A percentile compares a stretch with the other conserved stretches of the same genome.
phyloP scores from a whole-genome alignment of 768 basidiomycete genomes.

The Lentinus tigrinus region DNA sequence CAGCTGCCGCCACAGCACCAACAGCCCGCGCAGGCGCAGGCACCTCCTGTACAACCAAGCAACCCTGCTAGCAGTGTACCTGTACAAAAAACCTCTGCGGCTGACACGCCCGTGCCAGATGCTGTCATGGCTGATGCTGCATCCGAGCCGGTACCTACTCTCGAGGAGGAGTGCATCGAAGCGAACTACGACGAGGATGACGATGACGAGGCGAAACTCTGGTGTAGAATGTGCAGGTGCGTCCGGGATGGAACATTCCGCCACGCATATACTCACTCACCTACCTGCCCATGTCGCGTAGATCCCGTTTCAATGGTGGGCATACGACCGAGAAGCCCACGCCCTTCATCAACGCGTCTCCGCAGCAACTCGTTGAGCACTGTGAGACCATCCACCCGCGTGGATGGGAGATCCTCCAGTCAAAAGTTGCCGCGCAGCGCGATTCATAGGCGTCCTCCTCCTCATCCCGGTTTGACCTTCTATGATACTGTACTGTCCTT shows the following conservation, averaged over 20 bases:
- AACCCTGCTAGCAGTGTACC: neutral
- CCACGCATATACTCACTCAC: neutral
- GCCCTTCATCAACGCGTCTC: constrained; percentile 36
- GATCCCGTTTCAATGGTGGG: constrained; percentile 36
- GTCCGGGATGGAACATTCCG: constrained; percentile 17
- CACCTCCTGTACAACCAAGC: neutral
- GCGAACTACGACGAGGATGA: constrained; percentile 34
- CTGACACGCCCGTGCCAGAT: neutral
- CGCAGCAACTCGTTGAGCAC: constrained; percentile 48
- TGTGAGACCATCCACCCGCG: constrained; percentile 46
- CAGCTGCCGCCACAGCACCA: too few relatives aligned
- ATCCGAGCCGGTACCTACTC: constrained; percentile 30
- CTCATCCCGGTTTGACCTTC: neutral
- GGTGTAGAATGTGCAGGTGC: constrained; percentile 55
- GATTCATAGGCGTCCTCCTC: neutral
- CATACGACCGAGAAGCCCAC: constrained; percentile 31
- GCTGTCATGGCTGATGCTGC: constrained; percentile 6
- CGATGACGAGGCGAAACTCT: constrained; percentile 28
- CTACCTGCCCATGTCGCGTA: constrained; percentile 22
- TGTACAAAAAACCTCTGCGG: neutral
- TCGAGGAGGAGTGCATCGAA: constrained; percentile 43
- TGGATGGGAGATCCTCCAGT: constrained; percentile 41
- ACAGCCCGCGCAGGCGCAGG: neutral
- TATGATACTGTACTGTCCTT: neutral
- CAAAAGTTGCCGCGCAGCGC: constrained; percentile 1